Base-by-base conservation (phyloP, 2,329 filamentous ascomycete species). In the Calonectria pseudoreteaudii region DNA sequence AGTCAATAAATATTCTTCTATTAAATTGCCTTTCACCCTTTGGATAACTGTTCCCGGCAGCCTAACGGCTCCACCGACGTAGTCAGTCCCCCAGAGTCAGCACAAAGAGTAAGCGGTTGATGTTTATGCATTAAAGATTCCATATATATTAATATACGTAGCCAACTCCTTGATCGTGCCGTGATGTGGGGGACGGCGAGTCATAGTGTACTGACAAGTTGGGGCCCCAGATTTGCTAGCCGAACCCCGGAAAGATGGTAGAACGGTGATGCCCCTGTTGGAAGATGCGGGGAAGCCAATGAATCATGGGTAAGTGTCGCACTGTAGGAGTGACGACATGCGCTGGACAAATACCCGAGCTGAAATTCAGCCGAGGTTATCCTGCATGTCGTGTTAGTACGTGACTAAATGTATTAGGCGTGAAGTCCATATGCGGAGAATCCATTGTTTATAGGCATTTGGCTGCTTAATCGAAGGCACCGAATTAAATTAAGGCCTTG, bases 191-290 rank as follows among this genome's bases (percentile, higher is more conserved):
- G 5, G 7, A 16, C 28, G 30, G n/a, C 58, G 68, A 70, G 68
- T 70, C 68, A 70, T 47, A 47, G 7, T 13, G 26, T 30, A 6
- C 58, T 70, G 68, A 70, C 68, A n/a, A 38, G 26, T 13, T 16
- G 4, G 26, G 58, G 49, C 36, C n/a, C 47, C 38, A 38, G n/a
- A 60, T 38, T 38, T 31, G n/a, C 56, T 31, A 14, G 56, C 31
- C n/a, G 34, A 47, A 62, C 56, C 56, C 36, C 56, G 23, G 56
- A 28, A n/a, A 11, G 13, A 26, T 16, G 13, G 18, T 14, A 0
- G 36, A 20, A 28, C n/a, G n/a, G n/a, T 2, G 14, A 23, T 60
- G 34, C 56, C 56, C 34, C 41, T 34, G 18, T 41, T 60, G 16
- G 4, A n/a, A 38, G n/a, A 13, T 20, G 56, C 34, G 34, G 56